Conservation (phyloP, 805 yeast genomes). For the Saccharomycopsis fibuligera region DNA sequence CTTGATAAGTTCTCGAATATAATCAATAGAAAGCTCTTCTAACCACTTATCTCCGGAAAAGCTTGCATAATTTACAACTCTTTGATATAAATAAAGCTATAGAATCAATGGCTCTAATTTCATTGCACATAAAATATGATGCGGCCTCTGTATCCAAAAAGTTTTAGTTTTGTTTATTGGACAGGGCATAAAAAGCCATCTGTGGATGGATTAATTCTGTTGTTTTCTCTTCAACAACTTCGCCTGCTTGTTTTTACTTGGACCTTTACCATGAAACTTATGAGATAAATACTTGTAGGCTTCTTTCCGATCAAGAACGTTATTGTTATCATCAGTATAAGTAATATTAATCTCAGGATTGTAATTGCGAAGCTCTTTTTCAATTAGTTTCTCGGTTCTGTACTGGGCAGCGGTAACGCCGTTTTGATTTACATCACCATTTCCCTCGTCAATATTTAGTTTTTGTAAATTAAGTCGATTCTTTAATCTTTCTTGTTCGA, state of each 20-base stretch:
- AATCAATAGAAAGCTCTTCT: no score
- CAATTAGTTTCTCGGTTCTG: slow-evolving; percentile 11
- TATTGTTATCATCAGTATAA: slow-evolving; percentile 46
- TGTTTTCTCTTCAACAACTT: slow-evolving; percentile 2
- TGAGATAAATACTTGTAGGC: slow-evolving; percentile 54
- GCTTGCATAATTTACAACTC: no score
- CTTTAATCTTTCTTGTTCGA: slow-evolving; percentile 23
- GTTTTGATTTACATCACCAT: not conserved
- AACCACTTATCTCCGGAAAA: no score
- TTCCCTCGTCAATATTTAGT: slow-evolving; percentile 9
- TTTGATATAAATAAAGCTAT: no score
- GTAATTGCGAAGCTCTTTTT: no score
- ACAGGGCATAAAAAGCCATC: no score
- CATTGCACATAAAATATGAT: no score
- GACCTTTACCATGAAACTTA: slow-evolving; percentile 43
- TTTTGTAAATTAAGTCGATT: slow-evolving; percentile 6
- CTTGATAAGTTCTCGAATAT: no score
- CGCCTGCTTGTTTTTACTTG: slow-evolving; percentile 19
- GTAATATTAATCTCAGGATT: slow-evolving; percentile 40
- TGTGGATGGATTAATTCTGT: no score
- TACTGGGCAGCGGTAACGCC: not conserved
- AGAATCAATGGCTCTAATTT: no score
- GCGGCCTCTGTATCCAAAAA: no score
- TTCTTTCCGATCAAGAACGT: slow-evolving; percentile 39
- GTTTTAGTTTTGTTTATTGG: no score